Base-by-base conservation (phyloP, 225 moss, liverwort and hornwort genomes). In the Polytrichum commune region DNA sequence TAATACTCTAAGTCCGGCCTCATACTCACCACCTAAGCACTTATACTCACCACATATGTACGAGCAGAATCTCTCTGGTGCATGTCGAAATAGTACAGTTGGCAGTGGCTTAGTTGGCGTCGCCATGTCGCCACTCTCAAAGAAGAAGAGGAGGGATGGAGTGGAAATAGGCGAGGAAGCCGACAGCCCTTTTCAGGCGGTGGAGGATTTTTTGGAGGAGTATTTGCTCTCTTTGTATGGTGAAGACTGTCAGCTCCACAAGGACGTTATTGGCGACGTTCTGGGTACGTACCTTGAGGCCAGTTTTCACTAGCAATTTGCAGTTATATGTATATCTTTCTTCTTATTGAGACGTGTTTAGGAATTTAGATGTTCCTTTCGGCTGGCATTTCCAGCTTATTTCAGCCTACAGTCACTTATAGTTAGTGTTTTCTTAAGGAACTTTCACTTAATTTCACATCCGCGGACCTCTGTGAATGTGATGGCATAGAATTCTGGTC, bases 211-310 rank as follows among this genome's bases (percentile, higher is more conserved):
- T 69, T 81, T 81, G 10, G 90, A 83, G 72, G 88, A 84, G 5
- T 82, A 81, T 66, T 66, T 93, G 68, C 68, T 84, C 63, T 84
- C 85, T 18, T 73, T 81, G 86, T 74, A 89, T 16, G 88, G 85
- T 29, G 85, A 88, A 55, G 71, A 23, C 60, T 89, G 77, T 61
- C 80, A 86, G 53, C 75, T 91, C 62, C 86, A 76, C 57, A 71
- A 82, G 29, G 90, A 66, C 60, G 80, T 93, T 53, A 84, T 95
- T 55, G 82, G 82, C 63, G 91, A 90, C 70, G 91, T 90, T 46
- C 71, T 93, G 82, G 88, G 90, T 92, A 83, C 53, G 90, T 86
- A 56, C 65, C 25, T 65, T 35, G 65, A 5, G 33, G 65, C n/a
- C 23, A 46, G 13, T 3, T 46, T 46, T 13, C 13, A 46, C 46